Evolutionary conservation across 768 basidiomycete genomes (phyloP).

Genomic region (Suillus plorans): DNA sequence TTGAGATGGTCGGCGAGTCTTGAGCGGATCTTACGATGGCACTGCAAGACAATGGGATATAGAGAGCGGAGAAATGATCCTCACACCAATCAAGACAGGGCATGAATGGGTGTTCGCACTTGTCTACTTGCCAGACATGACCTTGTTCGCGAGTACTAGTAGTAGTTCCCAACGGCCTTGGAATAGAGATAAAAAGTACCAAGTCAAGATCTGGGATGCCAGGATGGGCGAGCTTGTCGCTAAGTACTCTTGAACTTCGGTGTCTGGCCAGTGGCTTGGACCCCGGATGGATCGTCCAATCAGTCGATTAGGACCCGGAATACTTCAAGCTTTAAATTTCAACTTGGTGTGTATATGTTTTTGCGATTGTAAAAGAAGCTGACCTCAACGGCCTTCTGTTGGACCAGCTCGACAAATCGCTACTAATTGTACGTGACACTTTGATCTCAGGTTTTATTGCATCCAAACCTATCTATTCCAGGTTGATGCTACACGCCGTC

Average conservation of each 20-base stretch:
- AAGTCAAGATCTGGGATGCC: background rate
- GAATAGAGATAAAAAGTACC: too few relatives aligned
- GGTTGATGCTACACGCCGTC: background rate
- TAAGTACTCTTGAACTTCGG: background rate
- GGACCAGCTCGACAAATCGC: background rate
- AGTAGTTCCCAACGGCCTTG: background rate
- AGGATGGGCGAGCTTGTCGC: background rate
- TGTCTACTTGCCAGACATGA: background rate
- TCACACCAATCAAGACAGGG: background rate
- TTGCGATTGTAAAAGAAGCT: background rate
- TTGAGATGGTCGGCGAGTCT: background rate
- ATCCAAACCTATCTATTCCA: background rate
- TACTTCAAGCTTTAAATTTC: background rate
- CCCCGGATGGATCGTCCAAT: background rate
- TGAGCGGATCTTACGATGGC: background rate
- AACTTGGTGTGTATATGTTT: background rate
- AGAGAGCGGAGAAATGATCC: background rate
- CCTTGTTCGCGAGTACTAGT: background rate
- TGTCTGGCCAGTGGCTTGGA: background rate
- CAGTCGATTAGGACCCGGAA: background rate
- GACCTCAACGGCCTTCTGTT: background rate
- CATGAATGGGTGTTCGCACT: fast-evolving
- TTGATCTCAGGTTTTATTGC: background rate
- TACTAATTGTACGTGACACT: background rate
- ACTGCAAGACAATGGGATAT: background rate